A percentile compares a stretch with the other conserved stretches of the same genome.
Evolutionary conservation across 352 stramenopile genomes (phyloP).

Genomic region (Phytophthora citrophthora): DNA sequence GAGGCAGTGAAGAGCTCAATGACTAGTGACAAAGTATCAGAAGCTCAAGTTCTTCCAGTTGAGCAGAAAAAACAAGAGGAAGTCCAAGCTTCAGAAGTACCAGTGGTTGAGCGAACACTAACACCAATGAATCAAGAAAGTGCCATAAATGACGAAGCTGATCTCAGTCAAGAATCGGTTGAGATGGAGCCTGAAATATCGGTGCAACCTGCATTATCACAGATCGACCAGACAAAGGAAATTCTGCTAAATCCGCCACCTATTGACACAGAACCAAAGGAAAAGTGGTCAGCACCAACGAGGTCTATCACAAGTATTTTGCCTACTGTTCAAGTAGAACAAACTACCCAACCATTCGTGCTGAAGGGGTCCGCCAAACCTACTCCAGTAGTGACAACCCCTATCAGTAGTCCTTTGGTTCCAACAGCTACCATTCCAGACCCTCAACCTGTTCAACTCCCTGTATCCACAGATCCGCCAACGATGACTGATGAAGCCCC

Average conservation of each 20-base stretch:
- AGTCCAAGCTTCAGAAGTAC: background rate
- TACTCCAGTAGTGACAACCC: background rate
- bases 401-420: background rate
- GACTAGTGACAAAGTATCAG: background rate
- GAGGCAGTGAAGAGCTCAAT: background rate
- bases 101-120: background rate
- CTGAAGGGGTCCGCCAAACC: constrained; percentile 8
- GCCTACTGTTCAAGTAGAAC: constrained; percentile 28
- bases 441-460: background rate
- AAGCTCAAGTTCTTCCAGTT: background rate
- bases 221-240: background rate
- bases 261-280: too few species aligned
- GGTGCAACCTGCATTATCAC: too few species aligned
- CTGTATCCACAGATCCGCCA: too few species aligned
- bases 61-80: background rate
- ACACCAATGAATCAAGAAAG: background rate
- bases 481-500: too few species aligned
- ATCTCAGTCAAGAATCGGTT: background rate
- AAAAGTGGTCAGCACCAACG: background rate
- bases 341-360: constrained; percentile 15
- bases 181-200: background rate
- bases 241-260: background rate
- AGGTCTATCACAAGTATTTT: constrained; percentile 27
- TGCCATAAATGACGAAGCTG: background rate
- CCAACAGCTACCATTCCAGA: too few species aligned